Evolutionary conservation across 2,329 filamentous ascomycete genomes (phyloP), one percentile per base, ranked within the genome.

Genomic region (Arthrobotrys sphaeroides): DNA sequence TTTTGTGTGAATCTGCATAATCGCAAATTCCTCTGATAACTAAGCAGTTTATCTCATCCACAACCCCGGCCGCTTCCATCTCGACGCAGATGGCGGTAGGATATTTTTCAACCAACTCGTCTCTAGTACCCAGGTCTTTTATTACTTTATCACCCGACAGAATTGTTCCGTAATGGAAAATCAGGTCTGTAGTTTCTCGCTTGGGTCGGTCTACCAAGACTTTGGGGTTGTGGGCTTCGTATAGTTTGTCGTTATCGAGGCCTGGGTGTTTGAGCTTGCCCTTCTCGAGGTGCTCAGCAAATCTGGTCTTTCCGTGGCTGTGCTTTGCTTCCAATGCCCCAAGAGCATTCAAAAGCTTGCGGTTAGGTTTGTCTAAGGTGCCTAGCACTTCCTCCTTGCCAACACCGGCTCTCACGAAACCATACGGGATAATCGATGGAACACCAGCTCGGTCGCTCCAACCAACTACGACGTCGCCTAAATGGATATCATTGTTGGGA

Each of bases 1-100:
- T 77, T 68, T 77, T 74, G 33, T 78, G 73, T 3, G 76, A 78
- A 36, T 78, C 78, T 4, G 47, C 57, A 59, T 79, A 79, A 53
- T 78, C 77, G 10, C 42, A 74, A n/a, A 79, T 78, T 4, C 77
- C 78, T 61, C 73, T 53, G 16, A 79, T 78, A n/a, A 64, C 20
- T 3, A 64, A 13, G 7, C 28, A 49, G 9, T 10, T 3, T 28
- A 36, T 51, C 13, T 22, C 9, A 10, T 36, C 40, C 3, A 40
- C n/a, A 16, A 38, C 24, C 3, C 62, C 62, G 16, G 36, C 33
- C 0, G 49, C 62, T 20, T 57, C 62, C 9, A 13, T 59, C 16
- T 67, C 62, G 12, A 59, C 4, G 5, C 62, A 62, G n/a, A 36
- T 13, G 16, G 62, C 62, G 28, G 16, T 26, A 26, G 33, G 6